Conservation (phyloP, 768 basidiomycete species). For the Tubosaeta sp. region DNA sequence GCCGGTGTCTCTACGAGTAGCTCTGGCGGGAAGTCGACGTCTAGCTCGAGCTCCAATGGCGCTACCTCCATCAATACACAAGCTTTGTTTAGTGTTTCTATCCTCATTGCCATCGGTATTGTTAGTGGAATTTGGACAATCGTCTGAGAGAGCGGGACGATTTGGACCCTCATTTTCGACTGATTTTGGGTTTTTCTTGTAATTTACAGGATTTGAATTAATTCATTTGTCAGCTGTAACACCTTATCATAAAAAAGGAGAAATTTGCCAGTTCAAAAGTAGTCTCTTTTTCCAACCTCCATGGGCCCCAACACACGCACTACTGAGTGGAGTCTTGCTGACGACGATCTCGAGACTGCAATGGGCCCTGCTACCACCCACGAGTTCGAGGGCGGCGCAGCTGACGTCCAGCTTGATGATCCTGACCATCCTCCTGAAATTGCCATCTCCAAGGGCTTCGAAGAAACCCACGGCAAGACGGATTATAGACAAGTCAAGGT, state of each 20-base stretch:
- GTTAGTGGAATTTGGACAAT: constrained; percentile 44
- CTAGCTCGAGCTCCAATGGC: constrained; percentile 20
- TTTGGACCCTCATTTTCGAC: background rate
- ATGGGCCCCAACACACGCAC: constrained; percentile 24
- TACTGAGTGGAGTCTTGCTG: constrained; percentile 44
- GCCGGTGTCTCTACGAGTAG: constrained; percentile 24
- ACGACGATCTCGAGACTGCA: constrained; percentile 42
- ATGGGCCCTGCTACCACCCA: constrained; percentile 45
- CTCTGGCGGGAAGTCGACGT: constrained; percentile 20
- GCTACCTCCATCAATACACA: constrained; percentile 28
- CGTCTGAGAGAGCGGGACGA: constrained; percentile 7
- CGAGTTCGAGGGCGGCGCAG: constrained; percentile 43
- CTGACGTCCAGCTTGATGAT: constrained; percentile 36
- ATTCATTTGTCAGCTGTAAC: background rate
- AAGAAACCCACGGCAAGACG: constrained; percentile 39
- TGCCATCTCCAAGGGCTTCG: constrained; percentile 20
- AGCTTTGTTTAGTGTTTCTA: constrained; percentile 35
- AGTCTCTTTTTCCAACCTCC: constrained; percentile 6
- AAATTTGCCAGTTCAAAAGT: background rate
- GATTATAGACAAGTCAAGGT: constrained; percentile 77
- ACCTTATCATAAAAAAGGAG: background rate
- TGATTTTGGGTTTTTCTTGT: background rate
- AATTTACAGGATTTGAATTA: constrained; percentile 2
- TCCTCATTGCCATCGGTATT: constrained; percentile 34
- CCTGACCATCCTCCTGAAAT: constrained; percentile 17